phyloP scores from a whole-genome alignment of 805 yeast species.

The Schwanniomyces sp. region DNA sequence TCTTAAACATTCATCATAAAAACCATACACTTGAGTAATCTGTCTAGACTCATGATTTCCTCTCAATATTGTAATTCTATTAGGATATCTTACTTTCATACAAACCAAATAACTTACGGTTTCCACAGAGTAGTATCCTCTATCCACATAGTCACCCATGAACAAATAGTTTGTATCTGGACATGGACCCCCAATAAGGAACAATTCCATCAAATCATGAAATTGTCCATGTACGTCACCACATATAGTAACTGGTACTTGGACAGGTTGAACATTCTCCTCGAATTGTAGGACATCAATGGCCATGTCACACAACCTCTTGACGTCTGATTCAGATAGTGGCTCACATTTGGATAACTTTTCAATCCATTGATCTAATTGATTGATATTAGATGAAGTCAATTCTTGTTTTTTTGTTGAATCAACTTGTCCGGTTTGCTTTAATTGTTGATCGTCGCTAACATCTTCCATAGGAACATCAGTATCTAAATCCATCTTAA shows the following conservation, averaged over 20 bases:
- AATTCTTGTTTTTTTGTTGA: slow-evolving; percentile 35
- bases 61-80: slow-evolving; percentile 85
- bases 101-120: slow-evolving; percentile 87
- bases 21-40: slow-evolving; percentile 94
- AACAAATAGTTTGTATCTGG: slow-evolving; percentile 49
- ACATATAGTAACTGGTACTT: slow-evolving; percentile 94
- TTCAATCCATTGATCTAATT: slow-evolving; percentile 87
- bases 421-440: slow-evolving; percentile 8
- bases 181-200: slow-evolving; percentile 77
- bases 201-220: slow-evolving; percentile 90
- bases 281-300: slow-evolving; percentile 87
- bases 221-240: slow-evolving; percentile 98
- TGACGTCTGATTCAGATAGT: slow-evolving; percentile 75
- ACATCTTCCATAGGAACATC: slow-evolving; percentile 88
- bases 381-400: slow-evolving; percentile 51
- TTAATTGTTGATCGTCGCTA: slow-evolving; percentile 43
- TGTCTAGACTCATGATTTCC: slow-evolving; percentile 96
- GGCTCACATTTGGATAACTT: slow-evolving; percentile 78
- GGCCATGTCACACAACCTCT: slow-evolving; percentile 83
- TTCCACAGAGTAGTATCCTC: slow-evolving; percentile 89
- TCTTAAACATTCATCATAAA: slow-evolving; percentile 92
- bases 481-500: slow-evolving; percentile 69
- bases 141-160: slow-evolving; percentile 78
- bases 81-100: slow-evolving; percentile 89
- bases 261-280: slow-evolving; percentile 93